Evolutionary conservation across 2,329 filamentous ascomycete species (phyloP), one percentile per base, ranked within the genome.

Genomic region (Alternaria atra): DNA sequence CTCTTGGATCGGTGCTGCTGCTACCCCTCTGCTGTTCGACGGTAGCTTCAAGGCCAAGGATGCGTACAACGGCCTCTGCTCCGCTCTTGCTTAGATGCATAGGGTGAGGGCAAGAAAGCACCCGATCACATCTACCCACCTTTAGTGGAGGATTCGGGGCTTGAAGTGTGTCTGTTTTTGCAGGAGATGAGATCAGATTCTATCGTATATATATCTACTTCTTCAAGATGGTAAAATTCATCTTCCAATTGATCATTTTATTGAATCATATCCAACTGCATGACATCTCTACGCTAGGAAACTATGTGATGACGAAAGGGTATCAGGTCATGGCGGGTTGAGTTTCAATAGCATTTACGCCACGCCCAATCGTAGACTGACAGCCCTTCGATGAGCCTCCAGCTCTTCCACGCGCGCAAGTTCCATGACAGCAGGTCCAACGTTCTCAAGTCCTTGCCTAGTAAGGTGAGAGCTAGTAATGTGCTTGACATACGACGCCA

Each of bases 401-500:
- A 99, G 84, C 77, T 96, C 92, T 80, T 99, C 95, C 2, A 98
- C 94, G 74, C 92, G 91, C 25, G 95, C 95, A 48, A 99, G 84
- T 79, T 94, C 91, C 93, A 98, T 97, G 53, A 99, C 95, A 5
- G 95, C 93, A 54, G 84, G 83, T 34, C 94, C 93, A 2, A 99
- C 91, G 72, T 96, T 95, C 70, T 86, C 86, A 64, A 99, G 83
- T 23, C 95, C 95, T 72, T 97, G 87, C 17, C 89, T 87, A 1
- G 93, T 97, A 63, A 99, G 85, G 79, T 97, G 92, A 0, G 93
- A 93, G 82, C 92, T 95, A 37, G 95, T 99, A 74, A 99, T 97
- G 84, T 98, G 93, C 84, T 99, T 99, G 78, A 97, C 87, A 81
- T 97, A 99, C 2, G 94, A 98, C 32, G 88, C 93, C 6, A 99